Evolutionary conservation across 306 rosid genomes (phyloP), one percentile per base, ranked within the genome.

Genomic region (Sesbania bispinosa): DNA sequence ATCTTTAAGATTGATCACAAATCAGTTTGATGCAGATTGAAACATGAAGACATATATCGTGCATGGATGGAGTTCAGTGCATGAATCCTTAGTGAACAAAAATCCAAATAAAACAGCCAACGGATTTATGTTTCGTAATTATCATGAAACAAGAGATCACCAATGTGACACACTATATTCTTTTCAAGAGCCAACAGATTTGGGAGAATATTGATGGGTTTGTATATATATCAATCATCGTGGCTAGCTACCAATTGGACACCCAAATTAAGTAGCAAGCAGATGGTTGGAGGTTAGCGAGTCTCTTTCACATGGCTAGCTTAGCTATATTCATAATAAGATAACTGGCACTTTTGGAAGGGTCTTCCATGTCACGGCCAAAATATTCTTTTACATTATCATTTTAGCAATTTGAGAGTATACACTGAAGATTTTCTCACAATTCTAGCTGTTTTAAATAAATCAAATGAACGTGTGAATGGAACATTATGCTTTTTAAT

Each of bases 211-310:
- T 59, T 29, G 46, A 10, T 72, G 78, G 73, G 2, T 55, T 79
- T n/a, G n/a, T n/a, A n/a, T n/a, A n/a, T 64, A 60, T 57, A 46
- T 9, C 62, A 75, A 20, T 71, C 66, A 19, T 69, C 38, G 21
- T 47, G n/a, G n/a, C 16, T 53, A 33, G 39, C 67, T 60, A 41
- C 68, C 77, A 67, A 70, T 69, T 50, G 47, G 16, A 52, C 60
- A n/a, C n/a, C n/a, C n/a, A n/a, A n/a, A n/a, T n/a, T n/a, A n/a
- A n/a, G n/a, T n/a, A n/a, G n/a, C n/a, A n/a, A n/a, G n/a, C n/a
- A n/a, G n/a, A n/a, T n/a, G n/a, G 69, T 69, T 77, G 79, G 78
- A n/a, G 73, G 88, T 79, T 84, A 35, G 74, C 61, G 33, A 19
- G 79, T 75, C 77, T 61, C 57, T 6, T 47, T 73, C 80, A 77